Conservation (phyloP, 2,329 filamentous ascomycete genomes). For the Huntiella moniliformis region DNA sequence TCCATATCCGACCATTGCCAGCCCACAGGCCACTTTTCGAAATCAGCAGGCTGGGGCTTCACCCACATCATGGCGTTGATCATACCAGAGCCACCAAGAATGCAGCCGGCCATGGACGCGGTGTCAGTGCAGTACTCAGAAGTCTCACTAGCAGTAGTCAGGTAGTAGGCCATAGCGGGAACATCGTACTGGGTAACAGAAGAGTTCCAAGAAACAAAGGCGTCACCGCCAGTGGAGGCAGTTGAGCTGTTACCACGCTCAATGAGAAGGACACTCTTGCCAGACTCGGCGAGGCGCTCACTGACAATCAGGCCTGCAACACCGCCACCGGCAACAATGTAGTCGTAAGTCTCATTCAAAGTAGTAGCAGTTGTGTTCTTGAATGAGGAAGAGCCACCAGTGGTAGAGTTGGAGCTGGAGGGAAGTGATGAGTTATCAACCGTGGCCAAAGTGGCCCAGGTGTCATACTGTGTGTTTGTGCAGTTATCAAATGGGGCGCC, state of each 20-base stretch:
- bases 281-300: constrained; percentile 22
- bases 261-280: constrained; percentile 46
- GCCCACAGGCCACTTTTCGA: constrained; percentile 51
- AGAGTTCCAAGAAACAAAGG: constrained; percentile 41
- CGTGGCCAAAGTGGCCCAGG: constrained; percentile 14
- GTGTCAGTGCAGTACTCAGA: constrained; percentile 50
- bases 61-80: constrained; percentile 53
- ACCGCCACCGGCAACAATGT: constrained; percentile 19
- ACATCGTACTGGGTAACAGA: constrained; percentile 53
- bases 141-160: constrained; percentile 45
- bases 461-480: constrained; percentile 16
- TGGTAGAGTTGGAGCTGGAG: constrained; percentile 28
- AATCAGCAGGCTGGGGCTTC: constrained; percentile 43
- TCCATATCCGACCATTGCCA: constrained; percentile 50
- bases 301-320: constrained; percentile 18
- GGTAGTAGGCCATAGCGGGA: constrained; percentile 46
- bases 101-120: constrained; percentile 53
- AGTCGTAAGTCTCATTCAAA: constrained; percentile 22
- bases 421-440: constrained; percentile 13
- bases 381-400: constrained; percentile 24
- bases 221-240: constrained; percentile 41
- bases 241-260: constrained; percentile 43
- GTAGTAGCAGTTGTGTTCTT: constrained; percentile 25
- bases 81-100: constrained; percentile 47
- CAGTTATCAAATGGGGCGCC: constrained; percentile 20